Evolutionary conservation across 768 basidiomycete species (phyloP).

Genomic region (Zangia roseola): DNA sequence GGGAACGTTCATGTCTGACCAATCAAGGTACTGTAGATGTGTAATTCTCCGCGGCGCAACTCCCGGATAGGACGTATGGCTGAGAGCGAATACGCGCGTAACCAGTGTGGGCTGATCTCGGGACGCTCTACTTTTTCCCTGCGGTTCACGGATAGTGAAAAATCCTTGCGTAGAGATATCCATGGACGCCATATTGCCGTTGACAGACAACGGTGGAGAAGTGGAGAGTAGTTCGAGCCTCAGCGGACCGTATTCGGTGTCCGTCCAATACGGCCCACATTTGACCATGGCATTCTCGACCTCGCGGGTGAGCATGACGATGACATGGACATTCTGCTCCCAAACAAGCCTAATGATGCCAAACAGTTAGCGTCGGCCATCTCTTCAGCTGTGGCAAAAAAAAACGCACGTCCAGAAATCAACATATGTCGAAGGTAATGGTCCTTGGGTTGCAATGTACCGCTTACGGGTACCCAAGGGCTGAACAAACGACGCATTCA

Average conservation of each 20-base stretch:
- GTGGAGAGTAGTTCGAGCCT: conserved; percentile 53
- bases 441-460: conserved; percentile 97
- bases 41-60: conserved; percentile 64
- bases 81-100: conserved; percentile 66
- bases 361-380: conserved; percentile 5
- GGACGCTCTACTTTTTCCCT: conserved; percentile 6
- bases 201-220: conserved; percentile 36
- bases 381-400: not conserved
- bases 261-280: conserved; percentile 88
- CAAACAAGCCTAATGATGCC: conserved; percentile 63
- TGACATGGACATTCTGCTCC: conserved; percentile 93
- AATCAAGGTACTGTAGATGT: conserved; percentile 90
- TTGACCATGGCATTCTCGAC: conserved; percentile 86
- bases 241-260: conserved; percentile 67
- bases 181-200: conserved; percentile 32
- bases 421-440: conserved; percentile 80
- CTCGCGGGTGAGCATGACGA: conserved; percentile 95
- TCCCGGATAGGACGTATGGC: conserved; percentile 58
- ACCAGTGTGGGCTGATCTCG: conserved; percentile 35
- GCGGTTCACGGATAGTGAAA: conserved; percentile 34
- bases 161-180: conserved; percentile 31
- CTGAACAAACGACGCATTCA: conserved; percentile 93
- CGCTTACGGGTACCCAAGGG: conserved; percentile 77
- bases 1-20: conserved; percentile 97
- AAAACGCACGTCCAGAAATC: conserved; percentile 91